These are phyloP conservation scores for Penicillium mononematosum DNA, from an alignment of 495 filamentous ascomycete species.

Conservation along the genomic window DNA sequence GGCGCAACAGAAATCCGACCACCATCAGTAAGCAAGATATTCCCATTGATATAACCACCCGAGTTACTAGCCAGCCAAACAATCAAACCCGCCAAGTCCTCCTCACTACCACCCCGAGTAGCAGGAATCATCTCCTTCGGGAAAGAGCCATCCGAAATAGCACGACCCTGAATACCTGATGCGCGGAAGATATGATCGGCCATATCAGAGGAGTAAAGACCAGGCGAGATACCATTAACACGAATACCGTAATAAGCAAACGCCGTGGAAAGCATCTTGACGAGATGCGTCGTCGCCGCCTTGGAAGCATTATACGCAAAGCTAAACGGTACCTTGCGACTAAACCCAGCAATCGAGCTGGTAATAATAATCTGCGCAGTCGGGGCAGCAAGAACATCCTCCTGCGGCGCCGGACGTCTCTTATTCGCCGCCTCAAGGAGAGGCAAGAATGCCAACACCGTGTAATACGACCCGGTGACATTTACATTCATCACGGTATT, in stretches of 20 bases:
- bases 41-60: constrained; percentile 60
- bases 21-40: constrained; percentile 58
- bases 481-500: constrained; percentile 59
- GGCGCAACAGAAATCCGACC: constrained; percentile 53
- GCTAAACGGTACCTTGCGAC: constrained; percentile 53
- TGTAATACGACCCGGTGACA: constrained; percentile 60
- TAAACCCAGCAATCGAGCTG: constrained; percentile 61
- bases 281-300: constrained; percentile 60
- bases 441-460: constrained; percentile 60
- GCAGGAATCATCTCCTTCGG: constrained; percentile 50
- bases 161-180: constrained; percentile 20
- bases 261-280: constrained; percentile 57
- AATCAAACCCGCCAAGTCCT: constrained; percentile 64
- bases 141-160: constrained; percentile 44
- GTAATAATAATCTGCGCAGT: constrained; percentile 63
- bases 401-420: constrained; percentile 33
- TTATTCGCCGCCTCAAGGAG: constrained; percentile 63
- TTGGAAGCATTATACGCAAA: constrained; percentile 66
- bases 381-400: constrained; percentile 44
- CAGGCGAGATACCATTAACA: constrained; percentile 65
- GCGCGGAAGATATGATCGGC: constrained; percentile 34
- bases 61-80: constrained; percentile 63
- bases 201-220: constrained; percentile 66
- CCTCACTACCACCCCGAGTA: constrained; percentile 50
- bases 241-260: constrained; percentile 60